These are phyloP conservation scores for Pterocarpus santalinus DNA, from an alignment of 306 rosid species.

Conservation along the genomic window DNA sequence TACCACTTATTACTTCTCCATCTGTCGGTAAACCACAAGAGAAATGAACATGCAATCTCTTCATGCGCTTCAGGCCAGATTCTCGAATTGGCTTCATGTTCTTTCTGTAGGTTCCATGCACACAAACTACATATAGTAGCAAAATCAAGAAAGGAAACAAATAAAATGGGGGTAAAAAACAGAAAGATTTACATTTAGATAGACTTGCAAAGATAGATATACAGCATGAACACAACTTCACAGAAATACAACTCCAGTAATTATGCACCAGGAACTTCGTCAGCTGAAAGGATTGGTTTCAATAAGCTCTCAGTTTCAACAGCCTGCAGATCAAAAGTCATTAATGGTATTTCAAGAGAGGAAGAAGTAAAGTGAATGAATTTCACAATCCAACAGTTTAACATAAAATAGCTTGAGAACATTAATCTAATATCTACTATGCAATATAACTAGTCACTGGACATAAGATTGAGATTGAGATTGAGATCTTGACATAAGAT, in stretches of 20 bases:
- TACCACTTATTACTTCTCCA: constrained; percentile 96
- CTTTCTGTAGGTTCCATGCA: constrained; percentile 85
- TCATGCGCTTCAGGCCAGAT: constrained; percentile 88
- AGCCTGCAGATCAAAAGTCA: constrained; percentile 60
- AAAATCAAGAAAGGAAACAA: constrained; percentile 36
- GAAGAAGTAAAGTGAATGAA: no score
- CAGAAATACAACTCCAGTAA: constrained; percentile 20
- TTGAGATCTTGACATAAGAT: constrained; percentile 37
- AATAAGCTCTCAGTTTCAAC: constrained; percentile 89
- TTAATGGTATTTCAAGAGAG: not conserved
- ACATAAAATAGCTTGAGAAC: constrained; percentile 8
- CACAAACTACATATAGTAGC: constrained; percentile 72
- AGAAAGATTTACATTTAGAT: not conserved
- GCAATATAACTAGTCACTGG: no score
- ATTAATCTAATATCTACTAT: constrained; percentile 14
- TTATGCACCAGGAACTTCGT: constrained; percentile 79
- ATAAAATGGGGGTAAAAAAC: constrained; percentile 9
- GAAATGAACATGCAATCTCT: constrained; percentile 94
- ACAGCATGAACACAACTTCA: no score
- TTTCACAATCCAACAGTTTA: not conserved
- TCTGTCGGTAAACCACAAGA: constrained; percentile 87
- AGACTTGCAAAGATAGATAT: not conserved
- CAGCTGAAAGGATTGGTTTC: constrained; percentile 77
- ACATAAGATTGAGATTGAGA: no score
- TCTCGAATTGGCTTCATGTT: constrained; percentile 78